phyloP scores from a whole-genome alignment of 176 grass and related monocot genomes.

The Olyra latifolia region DNA sequence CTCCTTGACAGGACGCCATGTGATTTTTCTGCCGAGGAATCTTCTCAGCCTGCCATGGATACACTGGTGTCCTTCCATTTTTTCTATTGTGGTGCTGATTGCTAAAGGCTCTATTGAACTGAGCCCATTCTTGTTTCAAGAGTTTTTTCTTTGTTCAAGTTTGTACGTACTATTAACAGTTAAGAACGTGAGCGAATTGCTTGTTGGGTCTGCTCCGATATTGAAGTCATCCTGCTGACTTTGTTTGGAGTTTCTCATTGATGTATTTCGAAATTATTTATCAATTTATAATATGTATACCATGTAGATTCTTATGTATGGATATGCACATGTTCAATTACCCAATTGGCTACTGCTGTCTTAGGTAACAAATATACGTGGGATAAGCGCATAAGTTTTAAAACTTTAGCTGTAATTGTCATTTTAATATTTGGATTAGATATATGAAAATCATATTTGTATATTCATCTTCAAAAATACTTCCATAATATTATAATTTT shows the following conservation, averaged over 20 bases:
- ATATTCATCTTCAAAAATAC: too few relatives aligned
- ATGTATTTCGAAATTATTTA: background rate
- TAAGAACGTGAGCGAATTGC: background rate
- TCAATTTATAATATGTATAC: background rate
- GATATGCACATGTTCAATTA: background rate
- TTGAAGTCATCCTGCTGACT: background rate
- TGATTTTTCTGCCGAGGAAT: constrained; percentile 27
- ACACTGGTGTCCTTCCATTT: background rate
- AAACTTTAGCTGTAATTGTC: too few relatives aligned
- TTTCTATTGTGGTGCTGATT: background rate
- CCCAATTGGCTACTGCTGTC: background rate
- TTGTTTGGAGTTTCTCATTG: background rate
- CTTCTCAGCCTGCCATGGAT: constrained; percentile 31
- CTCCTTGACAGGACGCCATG: constrained; percentile 1
- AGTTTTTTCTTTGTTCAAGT: background rate
- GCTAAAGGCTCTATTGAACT: background rate
- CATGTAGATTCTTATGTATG: background rate
- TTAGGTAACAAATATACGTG: too few relatives aligned
- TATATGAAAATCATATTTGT: too few relatives aligned
- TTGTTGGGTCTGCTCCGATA: background rate
- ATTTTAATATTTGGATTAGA: too few relatives aligned
- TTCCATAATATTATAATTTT: too few relatives aligned
- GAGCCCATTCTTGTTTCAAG: background rate
- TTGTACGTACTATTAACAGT: background rate
- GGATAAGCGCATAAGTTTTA: too few relatives aligned